A percentile compares a stretch with the other conserved stretches of the same genome.
These are phyloP conservation scores for Tylopilus vinaceipallidus DNA, from an alignment of 768 basidiomycete genomes.

Conservation along the genomic window DNA sequence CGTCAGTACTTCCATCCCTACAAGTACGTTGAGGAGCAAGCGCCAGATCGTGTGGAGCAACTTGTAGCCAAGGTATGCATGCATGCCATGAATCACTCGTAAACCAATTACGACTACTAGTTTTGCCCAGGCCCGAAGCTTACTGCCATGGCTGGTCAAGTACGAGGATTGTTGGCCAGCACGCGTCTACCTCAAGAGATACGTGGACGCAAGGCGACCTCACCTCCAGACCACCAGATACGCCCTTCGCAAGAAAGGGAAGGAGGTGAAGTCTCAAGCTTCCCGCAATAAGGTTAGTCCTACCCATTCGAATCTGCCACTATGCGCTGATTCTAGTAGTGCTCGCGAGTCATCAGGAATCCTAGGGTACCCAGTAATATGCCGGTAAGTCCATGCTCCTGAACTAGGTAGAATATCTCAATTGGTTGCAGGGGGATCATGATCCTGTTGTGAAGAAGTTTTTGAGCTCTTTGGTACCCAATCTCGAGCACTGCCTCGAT, in stretches of 20 bases:
- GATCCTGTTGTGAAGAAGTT: slow-evolving; percentile 10
- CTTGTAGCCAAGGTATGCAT: slow-evolving; percentile 7
- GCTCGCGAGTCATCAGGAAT: not conserved
- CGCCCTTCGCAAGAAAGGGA: not conserved
- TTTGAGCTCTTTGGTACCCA: slow-evolving; percentile 20
- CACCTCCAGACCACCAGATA: not conserved
- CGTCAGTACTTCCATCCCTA: slow-evolving; percentile 6
- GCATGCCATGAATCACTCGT: not conserved
- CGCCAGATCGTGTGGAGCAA: slow-evolving; percentile 2
- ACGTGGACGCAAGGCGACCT: slow-evolving; percentile 5
- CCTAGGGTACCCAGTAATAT: not conserved
- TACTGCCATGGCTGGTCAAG: slow-evolving; percentile 17
- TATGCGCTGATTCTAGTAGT: not conserved
- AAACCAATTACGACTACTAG: not conserved
- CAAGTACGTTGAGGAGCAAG: slow-evolving; percentile 20
- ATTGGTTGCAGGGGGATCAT: not conserved
- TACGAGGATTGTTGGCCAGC: slow-evolving; percentile 22
- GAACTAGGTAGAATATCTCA: not conserved
- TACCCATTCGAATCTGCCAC: no score
- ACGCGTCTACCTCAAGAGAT: slow-evolving; percentile 21
- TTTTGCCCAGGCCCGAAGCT: slow-evolving; percentile 4
- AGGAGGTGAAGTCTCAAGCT: not conserved
- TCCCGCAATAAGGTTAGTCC: not conserved
- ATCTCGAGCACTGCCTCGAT: slow-evolving; percentile 18
- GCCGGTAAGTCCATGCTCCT: slow-evolving; percentile 6